Evolutionary conservation across 495 filamentous ascomycete species (phyloP), one percentile per base, ranked within the genome.

Genomic region (Hypoxylon trugodes): DNA sequence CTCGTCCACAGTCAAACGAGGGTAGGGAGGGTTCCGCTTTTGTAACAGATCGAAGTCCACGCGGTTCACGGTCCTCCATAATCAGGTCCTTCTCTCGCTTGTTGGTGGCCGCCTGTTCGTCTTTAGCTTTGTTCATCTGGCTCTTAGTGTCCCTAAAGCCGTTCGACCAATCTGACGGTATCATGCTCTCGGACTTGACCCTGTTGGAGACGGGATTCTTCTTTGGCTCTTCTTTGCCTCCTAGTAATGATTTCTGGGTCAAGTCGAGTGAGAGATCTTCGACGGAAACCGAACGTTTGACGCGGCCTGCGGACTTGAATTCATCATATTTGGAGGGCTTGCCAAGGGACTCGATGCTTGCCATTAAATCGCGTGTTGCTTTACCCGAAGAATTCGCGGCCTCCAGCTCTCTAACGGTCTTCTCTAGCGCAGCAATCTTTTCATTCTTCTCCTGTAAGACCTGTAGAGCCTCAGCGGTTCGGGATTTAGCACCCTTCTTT

Each of bases 401-500:
- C 26, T 70, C 60, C 0, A 72, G 41, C 9, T 33, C 22, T 32
- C 60, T 70, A 4, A 64, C 51, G 7, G 35, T 42, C 28, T 59
- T 55, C 25, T 68, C 69, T 6, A 90, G 76, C 15, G 82, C 79
- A 4, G 82, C 78, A 9, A 86, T 86, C 66, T 89, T 89, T 48
- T 82, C 79, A 54, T 90, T 86, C 25, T 89, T 89, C 66, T 82
- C 86, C 47, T 87, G 79, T 38, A 86, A 76, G 26, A 88, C 81
- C 51, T 84, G 61, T 65, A 84, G 73, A 47, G 84, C 73, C 78
- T 84, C 75, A 65, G 73, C 59, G 73, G 84, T 72, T 59, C 82
- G 78, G 18, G 73, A 62, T 64, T 86, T 88, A 61, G 88, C 80
- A 45, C 87, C 81, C 15, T 84, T 83, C 51, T 90, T 84, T 15